Evolutionary conservation across 2,329 filamentous ascomycete genomes (phyloP), one percentile per base, ranked within the genome.

Genomic region (Beauveria medogensis): DNA sequence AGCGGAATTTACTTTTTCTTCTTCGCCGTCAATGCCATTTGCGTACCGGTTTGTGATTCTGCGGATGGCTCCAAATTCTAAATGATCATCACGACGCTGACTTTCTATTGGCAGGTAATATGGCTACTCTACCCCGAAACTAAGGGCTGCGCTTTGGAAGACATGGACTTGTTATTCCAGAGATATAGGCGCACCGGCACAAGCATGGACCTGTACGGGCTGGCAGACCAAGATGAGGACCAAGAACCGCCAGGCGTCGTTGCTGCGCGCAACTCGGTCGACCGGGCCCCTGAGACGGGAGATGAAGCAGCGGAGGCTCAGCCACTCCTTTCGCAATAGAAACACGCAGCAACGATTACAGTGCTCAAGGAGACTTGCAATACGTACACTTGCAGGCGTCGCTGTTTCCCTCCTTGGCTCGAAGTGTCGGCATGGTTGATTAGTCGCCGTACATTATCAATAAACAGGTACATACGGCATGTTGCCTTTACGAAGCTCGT

Each of bases 1-100:
- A 78, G 78, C 14, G 75, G 74, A 22, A 78, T 82, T 3, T 84
- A 84, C 68, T 84, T 84, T 64, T 79, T 84, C 63, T 84, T 85
- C 66, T 82, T 82, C 76, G 72, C 72, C 8, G 72, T 82, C 28
- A 82, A 82, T 64, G 57, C 81, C 7, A 69, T 72, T 14, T 81
- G 76, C 59, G 74, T 80, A 20, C 75, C 78, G 4, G 76, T 79
- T 68, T 56, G 70, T 65, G 18, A 40, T 46, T 37, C 12, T 3
- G 61, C 55, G 34, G 60, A 44, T 59, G 63, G 8, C 26, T 18
- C 54, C 26, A 26, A 18, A 37, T 56, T 37, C 34, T 37, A 3
- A 14, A 14, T 37, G 0, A 37, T 37, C 5, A 37, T 6, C 34
- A 37, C 2, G 10, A 34, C 3, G 12, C 46, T 52, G 20, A 59